Percentiles rank a stretch among this genome's conserved stretches.
phyloP scores from a whole-genome alignment of 2,329 filamentous ascomycete genomes.

The Sporothrix globosa region DNA sequence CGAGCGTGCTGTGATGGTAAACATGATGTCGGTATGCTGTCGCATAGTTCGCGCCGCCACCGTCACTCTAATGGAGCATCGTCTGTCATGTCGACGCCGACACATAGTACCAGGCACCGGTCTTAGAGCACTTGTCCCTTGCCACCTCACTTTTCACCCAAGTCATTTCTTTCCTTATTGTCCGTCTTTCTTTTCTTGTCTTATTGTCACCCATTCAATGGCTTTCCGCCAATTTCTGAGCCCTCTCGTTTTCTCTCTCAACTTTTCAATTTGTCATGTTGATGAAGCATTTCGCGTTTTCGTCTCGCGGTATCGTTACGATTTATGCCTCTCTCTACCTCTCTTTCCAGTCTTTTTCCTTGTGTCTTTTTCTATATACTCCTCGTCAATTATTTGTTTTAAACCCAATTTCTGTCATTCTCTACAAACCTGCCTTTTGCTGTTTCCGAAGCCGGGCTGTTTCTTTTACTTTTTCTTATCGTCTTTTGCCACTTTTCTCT shows the following conservation, averaged over 20 bases:
- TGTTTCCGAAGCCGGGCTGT: neutral
- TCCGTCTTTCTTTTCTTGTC: neutral
- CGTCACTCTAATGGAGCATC: slow-evolving; percentile 34
- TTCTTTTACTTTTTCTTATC: neutral
- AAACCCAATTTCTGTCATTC: slow-evolving; percentile 2
- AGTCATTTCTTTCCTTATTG: slow-evolving; percentile 5
- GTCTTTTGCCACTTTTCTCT: neutral
- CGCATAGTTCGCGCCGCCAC: slow-evolving; percentile 40
- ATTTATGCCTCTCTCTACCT: slow-evolving; percentile 31
- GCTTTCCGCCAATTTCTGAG: slow-evolving; percentile 18
- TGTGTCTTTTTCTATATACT: slow-evolving; percentile 11
- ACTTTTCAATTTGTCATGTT: slow-evolving; percentile 15
- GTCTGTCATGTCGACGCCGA: slow-evolving; percentile 32
- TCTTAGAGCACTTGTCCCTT: slow-evolving; percentile 3
- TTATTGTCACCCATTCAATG: slow-evolving; percentile 19
- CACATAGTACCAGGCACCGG: slow-evolving; percentile 33
- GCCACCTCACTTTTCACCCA: neutral
- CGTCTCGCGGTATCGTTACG: slow-evolving; percentile 27
- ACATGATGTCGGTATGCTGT: slow-evolving; percentile 69
- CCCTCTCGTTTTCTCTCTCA: neutral
- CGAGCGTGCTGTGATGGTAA: slow-evolving; percentile 96
- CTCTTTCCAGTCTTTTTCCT: slow-evolving; percentile 1
- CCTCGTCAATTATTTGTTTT: neutral
- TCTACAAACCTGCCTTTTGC: neutral
- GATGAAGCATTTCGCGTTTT: slow-evolving; percentile 25